These are phyloP conservation scores for Acanthamoeba polyphaga DNA, from an alignment of 208 protist species.

Conservation along the genomic window DNA sequence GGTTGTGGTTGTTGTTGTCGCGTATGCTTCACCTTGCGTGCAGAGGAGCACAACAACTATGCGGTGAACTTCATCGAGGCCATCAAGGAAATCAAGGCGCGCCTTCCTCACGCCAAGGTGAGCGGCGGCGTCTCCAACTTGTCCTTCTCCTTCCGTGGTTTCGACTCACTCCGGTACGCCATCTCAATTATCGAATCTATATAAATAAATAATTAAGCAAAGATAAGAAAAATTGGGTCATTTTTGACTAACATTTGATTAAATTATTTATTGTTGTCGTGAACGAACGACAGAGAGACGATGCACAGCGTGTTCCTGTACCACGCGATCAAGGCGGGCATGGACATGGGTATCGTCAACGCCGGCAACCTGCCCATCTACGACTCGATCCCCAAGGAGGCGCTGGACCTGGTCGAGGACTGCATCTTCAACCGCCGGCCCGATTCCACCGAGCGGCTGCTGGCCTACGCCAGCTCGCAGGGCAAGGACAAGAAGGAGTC, in stretches of 20 bases:
- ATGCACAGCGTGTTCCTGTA: constrained; percentile 94
- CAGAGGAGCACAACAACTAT: constrained; percentile 97
- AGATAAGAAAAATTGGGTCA: too few species aligned
- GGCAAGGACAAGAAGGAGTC: constrained; percentile 68
- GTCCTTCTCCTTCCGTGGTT: constrained; percentile 97
- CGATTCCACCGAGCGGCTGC: constrained; percentile 93
- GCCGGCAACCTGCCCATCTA: constrained; percentile 96
- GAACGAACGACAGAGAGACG: constrained; percentile 70
- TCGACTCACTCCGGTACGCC: constrained; percentile 75
- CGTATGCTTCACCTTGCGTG: background rate
- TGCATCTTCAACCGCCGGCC: constrained; percentile 93
- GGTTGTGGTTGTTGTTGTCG: background rate
- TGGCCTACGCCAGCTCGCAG: constrained; percentile 90
- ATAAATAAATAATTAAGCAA: too few species aligned
- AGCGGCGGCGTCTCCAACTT: constrained; percentile 97
- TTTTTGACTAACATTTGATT: too few species aligned
- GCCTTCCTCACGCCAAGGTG: constrained; percentile 81
- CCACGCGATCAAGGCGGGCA: constrained; percentile 89
- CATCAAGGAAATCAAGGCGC: constrained; percentile 75
- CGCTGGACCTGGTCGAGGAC: constrained; percentile 93
- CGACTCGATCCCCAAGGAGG: constrained; percentile 94
- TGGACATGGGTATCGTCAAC: constrained; percentile 99
- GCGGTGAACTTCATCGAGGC: constrained; percentile 96
- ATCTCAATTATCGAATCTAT: background rate
- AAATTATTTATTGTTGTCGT: too few species aligned